A percentile compares a stretch with the other conserved stretches of the same genome.
Conservation (phyloP, 352 stramenopile species). For the Aphanomyces astaci region DNA sequence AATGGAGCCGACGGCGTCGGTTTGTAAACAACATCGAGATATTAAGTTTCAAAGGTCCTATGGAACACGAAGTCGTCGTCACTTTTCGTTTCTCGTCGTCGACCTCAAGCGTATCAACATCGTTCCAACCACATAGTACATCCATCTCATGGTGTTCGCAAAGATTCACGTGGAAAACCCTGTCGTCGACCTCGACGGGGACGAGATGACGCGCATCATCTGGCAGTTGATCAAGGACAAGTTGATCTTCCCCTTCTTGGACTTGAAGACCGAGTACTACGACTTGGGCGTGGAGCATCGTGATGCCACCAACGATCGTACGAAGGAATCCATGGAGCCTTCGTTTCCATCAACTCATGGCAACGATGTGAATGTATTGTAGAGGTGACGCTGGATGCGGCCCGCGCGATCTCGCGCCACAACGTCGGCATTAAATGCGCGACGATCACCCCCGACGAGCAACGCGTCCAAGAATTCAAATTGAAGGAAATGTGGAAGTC, state of each 20-base stretch:
- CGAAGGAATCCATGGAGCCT: too few species aligned
- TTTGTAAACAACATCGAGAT: slow-evolving; percentile 1
- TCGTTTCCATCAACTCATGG: too few species aligned
- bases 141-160: background rate
- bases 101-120: background rate
- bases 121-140: too few species aligned
- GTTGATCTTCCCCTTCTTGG: slow-evolving; percentile 70
- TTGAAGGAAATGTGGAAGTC: slow-evolving; percentile 62
- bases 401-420: slow-evolving; percentile 56
- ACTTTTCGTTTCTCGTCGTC: background rate
- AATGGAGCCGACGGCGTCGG: slow-evolving; percentile 4
- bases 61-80: background rate
- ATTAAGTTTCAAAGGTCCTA: background rate
- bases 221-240: slow-evolving; percentile 58
- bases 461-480: slow-evolving; percentile 66
- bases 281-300: slow-evolving; percentile 62
- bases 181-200: slow-evolving; percentile 67
- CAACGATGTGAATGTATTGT: too few species aligned
- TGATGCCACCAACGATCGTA: slow-evolving; percentile 62
- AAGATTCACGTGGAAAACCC: slow-evolving; percentile 73
- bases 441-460: slow-evolving; percentile 78
- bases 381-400: slow-evolving; percentile 71
- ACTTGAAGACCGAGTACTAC: slow-evolving; percentile 76
- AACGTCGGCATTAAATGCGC: slow-evolving; percentile 78
- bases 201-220: slow-evolving; percentile 75